Percentiles rank a stretch among this genome's conserved stretches.
Conservation (phyloP, 495 filamentous ascomycete species). For the Evansstolkia leycettana region DNA sequence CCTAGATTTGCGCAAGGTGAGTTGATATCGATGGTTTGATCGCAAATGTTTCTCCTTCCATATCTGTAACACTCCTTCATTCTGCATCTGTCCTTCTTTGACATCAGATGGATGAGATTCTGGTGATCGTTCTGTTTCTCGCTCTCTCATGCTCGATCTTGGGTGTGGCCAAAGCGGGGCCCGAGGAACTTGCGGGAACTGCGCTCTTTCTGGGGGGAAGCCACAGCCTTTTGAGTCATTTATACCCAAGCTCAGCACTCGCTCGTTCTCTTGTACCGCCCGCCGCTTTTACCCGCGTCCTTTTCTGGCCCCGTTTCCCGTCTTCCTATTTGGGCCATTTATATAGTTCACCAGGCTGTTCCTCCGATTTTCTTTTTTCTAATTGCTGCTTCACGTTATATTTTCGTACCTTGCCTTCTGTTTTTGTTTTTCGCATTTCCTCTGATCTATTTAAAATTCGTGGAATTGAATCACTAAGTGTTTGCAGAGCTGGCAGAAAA, state of each 20-base stretch:
- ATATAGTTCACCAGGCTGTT: constrained; percentile 24
- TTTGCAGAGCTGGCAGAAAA: constrained; percentile 79
- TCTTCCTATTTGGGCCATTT: constrained; percentile 1
- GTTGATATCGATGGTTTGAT: constrained; percentile 13
- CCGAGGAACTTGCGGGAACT: constrained; percentile 21
- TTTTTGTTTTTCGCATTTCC: constrained; percentile 6
- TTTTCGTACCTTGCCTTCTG: constrained; percentile 2
- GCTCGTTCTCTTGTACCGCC: background rate
- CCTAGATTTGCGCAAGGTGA: constrained; percentile 72
- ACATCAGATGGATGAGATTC: background rate
- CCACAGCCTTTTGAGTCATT: constrained; percentile 28
- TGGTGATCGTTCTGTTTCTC: too few species aligned
- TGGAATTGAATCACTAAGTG: constrained; percentile 14
- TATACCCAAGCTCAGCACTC: constrained; percentile 17
- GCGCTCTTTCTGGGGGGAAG: constrained; percentile 19
- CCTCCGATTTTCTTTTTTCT: too few species aligned
- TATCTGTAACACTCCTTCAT: constrained; percentile 1
- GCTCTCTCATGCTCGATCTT: constrained; percentile 3
- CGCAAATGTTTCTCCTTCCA: constrained; percentile 6
- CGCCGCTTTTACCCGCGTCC: constrained; percentile 23
- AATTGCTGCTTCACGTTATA: constrained; percentile 1
- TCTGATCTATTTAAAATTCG: too few species aligned
- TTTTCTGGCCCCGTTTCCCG: background rate
- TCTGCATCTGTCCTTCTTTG: constrained; percentile 9
- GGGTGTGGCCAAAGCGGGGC: background rate